Percentiles rank a stretch among this genome's conserved stretches.
phyloP scores from a whole-genome alignment of 1,284 basidiomycete species.

The Coniophora puteana region DNA sequence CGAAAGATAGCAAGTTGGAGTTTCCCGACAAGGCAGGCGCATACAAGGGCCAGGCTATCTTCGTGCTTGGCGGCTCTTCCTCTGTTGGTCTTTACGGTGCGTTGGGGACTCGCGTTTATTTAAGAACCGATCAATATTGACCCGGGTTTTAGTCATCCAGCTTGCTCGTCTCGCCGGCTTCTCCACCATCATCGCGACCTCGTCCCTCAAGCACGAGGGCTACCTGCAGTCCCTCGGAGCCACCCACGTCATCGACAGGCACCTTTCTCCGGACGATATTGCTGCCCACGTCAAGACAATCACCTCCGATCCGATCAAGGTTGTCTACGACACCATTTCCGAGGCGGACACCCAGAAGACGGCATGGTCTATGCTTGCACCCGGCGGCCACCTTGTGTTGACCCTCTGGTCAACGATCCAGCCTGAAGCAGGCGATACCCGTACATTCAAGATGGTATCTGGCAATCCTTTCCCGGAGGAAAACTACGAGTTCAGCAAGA shows the following conservation, averaged over 20 bases:
- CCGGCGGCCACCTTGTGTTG: conserved; percentile 29
- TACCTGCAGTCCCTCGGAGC: conserved; percentile 12
- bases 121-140: conserved; percentile 9
- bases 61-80: conserved; percentile 43
- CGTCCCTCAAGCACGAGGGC: conserved; percentile 9
- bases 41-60: conserved; percentile 35
- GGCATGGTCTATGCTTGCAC: conserved; percentile 26
- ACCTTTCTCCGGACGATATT: conserved; percentile 23
- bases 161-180: conserved; percentile 17
- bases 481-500: conserved; percentile 19
- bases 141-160: conserved; percentile 14
- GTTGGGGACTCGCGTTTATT: conserved; percentile 1
- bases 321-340: conserved; percentile 31
- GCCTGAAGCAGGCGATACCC: conserved; percentile 17
- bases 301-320: conserved; percentile 27
- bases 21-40: conserved; percentile 31
- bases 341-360: conserved; percentile 29
- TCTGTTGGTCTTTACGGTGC: conserved; percentile 44
- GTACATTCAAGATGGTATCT: conserved; percentile 26
- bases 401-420: conserved; percentile 25
- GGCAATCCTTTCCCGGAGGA: conserved; percentile 26
- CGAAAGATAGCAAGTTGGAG: conserved; percentile 30
- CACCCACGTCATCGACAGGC: conserved; percentile 21
- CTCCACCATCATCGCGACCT: conserved; percentile 13
- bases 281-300: conserved; percentile 25